Conservation (phyloP, 306 rosid species). For the Psophocarpus tetragonolobus region DNA sequence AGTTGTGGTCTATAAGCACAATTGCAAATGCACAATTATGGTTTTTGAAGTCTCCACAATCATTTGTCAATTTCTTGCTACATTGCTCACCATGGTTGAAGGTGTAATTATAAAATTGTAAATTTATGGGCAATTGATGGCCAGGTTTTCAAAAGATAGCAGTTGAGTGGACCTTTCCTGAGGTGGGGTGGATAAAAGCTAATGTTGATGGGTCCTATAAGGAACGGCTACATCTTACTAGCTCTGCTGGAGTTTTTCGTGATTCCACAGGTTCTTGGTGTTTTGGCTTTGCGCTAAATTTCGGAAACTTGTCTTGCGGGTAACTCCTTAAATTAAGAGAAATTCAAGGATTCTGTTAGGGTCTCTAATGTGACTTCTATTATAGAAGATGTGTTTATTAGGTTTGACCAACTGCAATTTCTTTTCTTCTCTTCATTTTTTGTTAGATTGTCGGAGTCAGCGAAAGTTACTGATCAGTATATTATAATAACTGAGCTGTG, state of each 20-base stretch:
- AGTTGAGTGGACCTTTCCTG: constrained; percentile 8
- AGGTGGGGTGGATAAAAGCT: constrained; percentile 21
- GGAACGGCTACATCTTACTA: neutral
- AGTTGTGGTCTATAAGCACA: neutral
- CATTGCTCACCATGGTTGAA: neutral
- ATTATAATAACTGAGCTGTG: neutral
- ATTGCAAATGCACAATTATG: neutral
- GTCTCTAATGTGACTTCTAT: neutral
- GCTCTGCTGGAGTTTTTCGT: constrained; percentile 15
- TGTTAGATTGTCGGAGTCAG: neutral
- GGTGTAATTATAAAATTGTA: neutral
- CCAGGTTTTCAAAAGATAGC: neutral
- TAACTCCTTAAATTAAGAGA: neutral
- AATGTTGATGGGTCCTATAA: neutral
- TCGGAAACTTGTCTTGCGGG: neutral
- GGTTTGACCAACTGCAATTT: neutral
- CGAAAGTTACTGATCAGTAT: rapidly evolving
- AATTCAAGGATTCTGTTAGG: neutral
- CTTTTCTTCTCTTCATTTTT: neutral
- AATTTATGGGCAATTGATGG: neutral
- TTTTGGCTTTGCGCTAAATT: neutral
- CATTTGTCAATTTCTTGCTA: neutral
- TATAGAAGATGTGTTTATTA: neutral
- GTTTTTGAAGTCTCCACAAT: neutral
- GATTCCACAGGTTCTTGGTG: constrained; percentile 17